These are phyloP conservation scores for Aschersonia sp. DNA, from an alignment of 2,329 filamentous ascomycete genomes.

Conservation along the genomic window DNA sequence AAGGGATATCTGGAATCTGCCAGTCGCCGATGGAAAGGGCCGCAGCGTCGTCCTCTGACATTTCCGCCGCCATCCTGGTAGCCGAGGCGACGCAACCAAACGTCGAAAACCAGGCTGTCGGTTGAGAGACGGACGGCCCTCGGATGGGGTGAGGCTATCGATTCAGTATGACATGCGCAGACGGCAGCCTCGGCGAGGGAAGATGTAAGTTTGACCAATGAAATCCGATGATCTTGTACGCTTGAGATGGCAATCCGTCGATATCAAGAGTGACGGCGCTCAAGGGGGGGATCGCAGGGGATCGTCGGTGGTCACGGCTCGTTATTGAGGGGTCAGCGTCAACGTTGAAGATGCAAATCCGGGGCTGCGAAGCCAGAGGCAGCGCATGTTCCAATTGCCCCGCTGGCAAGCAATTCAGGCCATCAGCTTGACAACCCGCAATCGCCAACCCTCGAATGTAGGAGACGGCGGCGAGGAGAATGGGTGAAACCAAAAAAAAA, in stretches of 20 bases:
- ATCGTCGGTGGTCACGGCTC: slow-evolving; percentile 1
- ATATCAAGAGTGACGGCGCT: not conserved
- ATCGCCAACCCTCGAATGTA: not conserved
- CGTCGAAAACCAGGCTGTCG: not conserved
- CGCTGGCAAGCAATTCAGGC: slow-evolving; percentile 17
- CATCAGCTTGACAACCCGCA: slow-evolving; percentile 13
- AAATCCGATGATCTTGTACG: not conserved
- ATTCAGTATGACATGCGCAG: slow-evolving; percentile 5
- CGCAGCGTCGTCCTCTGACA: slow-evolving; percentile 29
- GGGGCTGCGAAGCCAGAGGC: slow-evolving; percentile 17
- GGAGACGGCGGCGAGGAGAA: not conserved
- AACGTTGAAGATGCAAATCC: slow-evolving; percentile 11
- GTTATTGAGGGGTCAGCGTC: slow-evolving; percentile 2
- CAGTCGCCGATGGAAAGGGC: slow-evolving; percentile 19
- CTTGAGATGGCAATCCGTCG: not conserved
- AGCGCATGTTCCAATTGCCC: slow-evolving; percentile 25
- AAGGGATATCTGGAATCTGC: slow-evolving; percentile 20
- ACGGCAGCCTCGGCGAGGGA: not conserved
- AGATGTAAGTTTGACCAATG: not conserved
- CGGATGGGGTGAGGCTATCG: slow-evolving; percentile 1
- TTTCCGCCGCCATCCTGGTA: slow-evolving; percentile 18
- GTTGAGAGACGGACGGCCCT: not conserved
- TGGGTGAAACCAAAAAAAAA: no score
- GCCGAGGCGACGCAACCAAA: not conserved
- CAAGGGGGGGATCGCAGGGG: not conserved